Evolutionary conservation across 805 yeast genomes (phyloP), one percentile per base, ranked within the genome.

Genomic region (Saccharomycopsis synnaedendra): DNA sequence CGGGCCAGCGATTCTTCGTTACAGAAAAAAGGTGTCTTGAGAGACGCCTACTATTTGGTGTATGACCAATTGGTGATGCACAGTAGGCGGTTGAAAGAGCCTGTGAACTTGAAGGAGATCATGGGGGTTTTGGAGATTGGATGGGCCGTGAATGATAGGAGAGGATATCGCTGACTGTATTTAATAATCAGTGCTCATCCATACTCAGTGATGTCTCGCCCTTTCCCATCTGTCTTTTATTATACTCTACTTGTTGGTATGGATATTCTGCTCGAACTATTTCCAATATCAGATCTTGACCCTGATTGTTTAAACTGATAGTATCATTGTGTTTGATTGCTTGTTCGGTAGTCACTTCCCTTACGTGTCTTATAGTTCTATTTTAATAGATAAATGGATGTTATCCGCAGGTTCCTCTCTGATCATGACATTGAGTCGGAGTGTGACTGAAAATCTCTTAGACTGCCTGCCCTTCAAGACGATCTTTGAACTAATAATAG

Each of bases 41-140:
- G 68, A 42, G 76, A 74, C 43, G 71, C 74, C 48, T 80, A 80
- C 55, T 65, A 75, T 3, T 71, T 75, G 27, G 72, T 90, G 6
- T 90, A 87, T 62, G 73, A 73, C 48, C 74, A 74, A 54, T 66
- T 90, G 56, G 82, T 89, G 31, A 75, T 81, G 41, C 81, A 82
- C 57, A 80, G 81, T 36, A 78, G 79, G 56, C 71, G 76, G 5
- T 70, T 90, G 57, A 80, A 77, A 57, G 69, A 69, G 48, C 43
- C 41, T 10, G 68, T 90, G 64, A 86, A 85, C 61, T 71, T 90
- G 56, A 70, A 68, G 49, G 95, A 87, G 60, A 72, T 82, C 10
- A 48, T 64, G 41, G 31, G 11, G 3, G 37, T 51, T 9, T 33
- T 48, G 19, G n/a, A 39, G 55, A 39, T 53, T 64, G 43, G 68